Conservation (phyloP, 1,139 yeast genomes). For the Magnusiomyces suaveolens region DNA sequence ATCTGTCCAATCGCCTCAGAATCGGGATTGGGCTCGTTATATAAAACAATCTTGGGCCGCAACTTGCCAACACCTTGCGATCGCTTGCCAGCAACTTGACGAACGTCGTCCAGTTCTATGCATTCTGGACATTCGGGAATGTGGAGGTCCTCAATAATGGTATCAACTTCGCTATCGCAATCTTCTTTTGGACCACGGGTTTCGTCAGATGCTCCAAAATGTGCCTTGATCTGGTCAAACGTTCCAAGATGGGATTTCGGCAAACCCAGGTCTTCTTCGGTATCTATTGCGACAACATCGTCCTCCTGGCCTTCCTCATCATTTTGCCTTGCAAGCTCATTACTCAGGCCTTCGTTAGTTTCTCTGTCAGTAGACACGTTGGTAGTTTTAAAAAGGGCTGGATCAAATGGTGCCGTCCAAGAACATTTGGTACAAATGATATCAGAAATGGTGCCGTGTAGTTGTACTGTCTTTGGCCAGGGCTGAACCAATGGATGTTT, state of each 20-base stretch:
- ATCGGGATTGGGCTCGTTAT: constrained; percentile 83
- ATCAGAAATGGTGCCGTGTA: constrained; percentile 68
- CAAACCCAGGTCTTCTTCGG: constrained; percentile 9
- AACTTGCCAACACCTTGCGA: constrained; percentile 65
- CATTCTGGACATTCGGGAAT: constrained; percentile 51
- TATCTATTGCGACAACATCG: neutral
- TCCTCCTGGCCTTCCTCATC: neutral
- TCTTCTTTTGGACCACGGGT: neutral
- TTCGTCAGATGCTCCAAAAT: neutral
- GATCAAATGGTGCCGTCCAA: constrained; percentile 37
- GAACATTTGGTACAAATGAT: constrained; percentile 72
- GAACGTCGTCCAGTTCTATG: constrained; percentile 41
- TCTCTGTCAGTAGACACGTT: neutral
- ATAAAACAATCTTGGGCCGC: constrained; percentile 73
- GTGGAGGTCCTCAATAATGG: constrained; percentile 20
- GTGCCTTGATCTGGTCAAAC: neutral
- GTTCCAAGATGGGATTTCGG: neutral
- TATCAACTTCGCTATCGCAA: constrained; percentile 19
- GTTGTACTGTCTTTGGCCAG: constrained; percentile 52
- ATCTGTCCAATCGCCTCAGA: constrained; percentile 73
- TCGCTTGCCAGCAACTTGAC: constrained; percentile 56
- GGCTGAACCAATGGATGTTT: constrained; percentile 39
- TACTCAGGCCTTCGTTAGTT: neutral
- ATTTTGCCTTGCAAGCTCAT: neutral
- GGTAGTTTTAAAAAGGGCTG: constrained; percentile 29